A percentile compares a stretch with the other conserved stretches of the same genome.
Conservation (phyloP, 257 asterid species). For the Ilex asprella region DNA sequence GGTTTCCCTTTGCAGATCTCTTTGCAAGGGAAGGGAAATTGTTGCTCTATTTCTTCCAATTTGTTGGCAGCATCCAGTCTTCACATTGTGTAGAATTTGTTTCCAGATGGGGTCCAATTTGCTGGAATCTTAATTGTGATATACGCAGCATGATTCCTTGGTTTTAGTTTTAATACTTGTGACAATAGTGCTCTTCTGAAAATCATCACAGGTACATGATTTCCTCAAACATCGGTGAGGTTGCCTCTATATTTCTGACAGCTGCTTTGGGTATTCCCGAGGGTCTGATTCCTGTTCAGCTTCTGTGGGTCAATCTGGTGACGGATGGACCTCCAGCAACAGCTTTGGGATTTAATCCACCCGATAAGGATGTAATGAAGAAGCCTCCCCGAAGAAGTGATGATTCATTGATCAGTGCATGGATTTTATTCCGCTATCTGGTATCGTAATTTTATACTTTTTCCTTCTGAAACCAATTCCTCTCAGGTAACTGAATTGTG, state of each 20-base stretch:
- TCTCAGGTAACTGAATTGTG: background rate
- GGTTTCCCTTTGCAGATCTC: background rate
- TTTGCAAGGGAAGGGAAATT: background rate
- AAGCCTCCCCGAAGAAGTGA: slow-evolving; percentile 89
- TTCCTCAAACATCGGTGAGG: slow-evolving; percentile 97
- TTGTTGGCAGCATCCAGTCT: background rate
- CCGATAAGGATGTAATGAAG: slow-evolving; percentile 92
- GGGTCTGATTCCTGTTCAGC: slow-evolving; percentile 97
- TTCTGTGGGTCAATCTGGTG: slow-evolving; percentile 94
- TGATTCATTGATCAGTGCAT: slow-evolving; percentile 86
- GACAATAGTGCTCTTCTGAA: background rate
- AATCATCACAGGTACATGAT: slow-evolving; percentile 77
- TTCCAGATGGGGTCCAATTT: background rate
- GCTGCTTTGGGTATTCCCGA: slow-evolving; percentile 98
- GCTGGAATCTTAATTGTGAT: no score
- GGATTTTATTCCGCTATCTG: slow-evolving; percentile 94
- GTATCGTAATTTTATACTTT: slow-evolving; percentile 22
- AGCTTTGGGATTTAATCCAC: slow-evolving; percentile 98
- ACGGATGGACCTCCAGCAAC: slow-evolving; percentile 99
- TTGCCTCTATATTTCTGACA: slow-evolving; percentile 83
- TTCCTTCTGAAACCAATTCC: background rate
- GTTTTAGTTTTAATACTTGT: background rate
- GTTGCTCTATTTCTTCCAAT: no score
- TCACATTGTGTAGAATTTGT: background rate
- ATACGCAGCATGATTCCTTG: background rate